Evolutionary conservation across 176 grass and related monocot species (phyloP).

Genomic region (Zoysia japonica): DNA sequence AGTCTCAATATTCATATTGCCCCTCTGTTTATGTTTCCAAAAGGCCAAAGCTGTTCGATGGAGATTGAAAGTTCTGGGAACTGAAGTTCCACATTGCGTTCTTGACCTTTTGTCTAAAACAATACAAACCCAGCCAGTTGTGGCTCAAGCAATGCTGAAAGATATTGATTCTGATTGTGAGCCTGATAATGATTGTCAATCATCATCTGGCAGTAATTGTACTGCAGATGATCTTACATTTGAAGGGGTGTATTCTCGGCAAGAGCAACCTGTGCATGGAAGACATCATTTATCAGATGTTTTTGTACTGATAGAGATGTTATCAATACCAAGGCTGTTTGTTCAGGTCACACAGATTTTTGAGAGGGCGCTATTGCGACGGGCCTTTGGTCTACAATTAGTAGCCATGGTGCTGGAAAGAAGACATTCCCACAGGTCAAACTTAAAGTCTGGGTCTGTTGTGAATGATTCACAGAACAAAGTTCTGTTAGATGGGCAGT

Average conservation of each 20-base stretch:
- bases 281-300: slow-evolving; percentile 72
- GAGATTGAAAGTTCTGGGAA: slow-evolving; percentile 70
- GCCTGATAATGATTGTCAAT: slow-evolving; percentile 51
- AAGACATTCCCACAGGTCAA: slow-evolving; percentile 65
- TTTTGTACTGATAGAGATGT: slow-evolving; percentile 86
- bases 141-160: slow-evolving; percentile 80
- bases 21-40: slow-evolving; percentile 21
- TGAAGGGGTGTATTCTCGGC: slow-evolving; percentile 69
- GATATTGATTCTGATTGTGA: slow-evolving; percentile 77
- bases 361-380: slow-evolving; percentile 66
- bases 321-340: slow-evolving; percentile 76
- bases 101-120: slow-evolving; percentile 77
- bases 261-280: slow-evolving; percentile 65
- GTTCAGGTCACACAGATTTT: slow-evolving; percentile 73
- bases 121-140: slow-evolving; percentile 67
- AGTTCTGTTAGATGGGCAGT: slow-evolving; percentile 59
- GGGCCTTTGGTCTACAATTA: slow-evolving; percentile 69
- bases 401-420: slow-evolving; percentile 86
- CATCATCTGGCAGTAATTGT: slow-evolving; percentile 47
- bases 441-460: slow-evolving; percentile 50
- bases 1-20: slow-evolving; percentile 17
- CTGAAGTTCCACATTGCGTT: slow-evolving; percentile 76
- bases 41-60: slow-evolving; percentile 70
- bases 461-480: slow-evolving; percentile 69
- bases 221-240: slow-evolving; percentile 52